Percentiles rank a stretch among this genome's conserved stretches.
Evolutionary conservation across 2,329 filamentous ascomycete genomes (phyloP).

Genomic region (Dactylellina drechsleri): DNA sequence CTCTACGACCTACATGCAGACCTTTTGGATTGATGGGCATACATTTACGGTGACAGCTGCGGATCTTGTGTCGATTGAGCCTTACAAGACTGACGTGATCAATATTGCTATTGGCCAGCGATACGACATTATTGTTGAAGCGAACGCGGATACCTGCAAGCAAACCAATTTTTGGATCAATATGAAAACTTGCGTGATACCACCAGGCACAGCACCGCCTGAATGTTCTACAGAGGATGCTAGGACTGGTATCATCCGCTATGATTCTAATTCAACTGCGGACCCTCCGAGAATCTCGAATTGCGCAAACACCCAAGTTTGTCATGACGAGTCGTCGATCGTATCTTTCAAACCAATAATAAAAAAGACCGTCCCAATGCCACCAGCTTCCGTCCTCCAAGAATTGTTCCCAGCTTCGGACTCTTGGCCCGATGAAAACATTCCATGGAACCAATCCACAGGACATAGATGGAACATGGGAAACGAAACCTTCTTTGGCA

Average conservation of each 20-base stretch:
- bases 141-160: constrained; percentile 59
- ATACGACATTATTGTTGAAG: constrained; percentile 65
- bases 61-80: constrained; percentile 72
- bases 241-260: constrained; percentile 43
- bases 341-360: constrained; percentile 29
- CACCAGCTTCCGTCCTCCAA: constrained; percentile 13
- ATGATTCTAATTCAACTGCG: constrained; percentile 16
- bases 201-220: constrained; percentile 12
- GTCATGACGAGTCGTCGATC: constrained; percentile 22
- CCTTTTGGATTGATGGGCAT: constrained; percentile 69
- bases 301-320: constrained; percentile 16
- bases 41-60: constrained; percentile 72
- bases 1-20: constrained; percentile 59
- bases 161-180: constrained; percentile 64
- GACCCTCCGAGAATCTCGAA: constrained; percentile 28
- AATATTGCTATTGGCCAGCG: constrained; percentile 69
- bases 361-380: constrained; percentile 26
- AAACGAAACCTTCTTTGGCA: constrained; percentile 25
- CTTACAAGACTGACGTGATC: constrained; percentile 72
- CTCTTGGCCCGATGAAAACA: constrained; percentile 12
- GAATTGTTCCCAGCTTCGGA: constrained; percentile 26
- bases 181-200: constrained; percentile 58
- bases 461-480: constrained; percentile 43
- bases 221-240: constrained; percentile 32
- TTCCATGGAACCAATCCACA: not conserved